Conservation (phyloP, 805 yeast genomes). For the Myxozyma melibiosi region DNA sequence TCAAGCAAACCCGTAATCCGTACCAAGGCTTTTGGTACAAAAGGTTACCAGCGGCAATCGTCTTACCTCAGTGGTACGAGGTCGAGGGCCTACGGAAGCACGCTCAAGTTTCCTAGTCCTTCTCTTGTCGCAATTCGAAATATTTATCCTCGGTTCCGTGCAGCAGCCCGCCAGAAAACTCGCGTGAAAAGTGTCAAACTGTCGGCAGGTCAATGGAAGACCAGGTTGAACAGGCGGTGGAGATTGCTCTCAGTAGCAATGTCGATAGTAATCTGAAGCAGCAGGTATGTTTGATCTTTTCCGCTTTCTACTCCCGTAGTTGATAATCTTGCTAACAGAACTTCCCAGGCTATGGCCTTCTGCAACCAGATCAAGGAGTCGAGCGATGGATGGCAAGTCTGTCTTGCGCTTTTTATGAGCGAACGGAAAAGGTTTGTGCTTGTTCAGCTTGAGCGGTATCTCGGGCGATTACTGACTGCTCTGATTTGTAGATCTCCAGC, state of each 20-base stretch:
- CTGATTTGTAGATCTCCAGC: constrained; percentile 51
- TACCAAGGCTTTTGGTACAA: too few species aligned
- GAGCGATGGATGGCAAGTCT: constrained; percentile 52
- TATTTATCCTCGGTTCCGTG: neutral
- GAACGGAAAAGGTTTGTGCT: constrained; percentile 37
- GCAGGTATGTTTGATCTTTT: constrained; percentile 45
- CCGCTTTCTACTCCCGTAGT: neutral
- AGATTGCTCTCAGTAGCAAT: constrained; percentile 72
- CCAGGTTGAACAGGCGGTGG: constrained; percentile 87
- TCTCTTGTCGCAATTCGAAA: neutral
- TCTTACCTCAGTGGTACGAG: too few species aligned
- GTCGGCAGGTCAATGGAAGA: constrained; percentile 41
- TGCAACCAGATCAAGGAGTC: constrained; percentile 49
- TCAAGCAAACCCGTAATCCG: too few species aligned
- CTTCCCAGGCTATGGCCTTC: constrained; percentile 47
- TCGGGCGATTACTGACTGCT: neutral
- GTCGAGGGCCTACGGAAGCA: too few species aligned
- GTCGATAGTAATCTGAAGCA: constrained; percentile 63
- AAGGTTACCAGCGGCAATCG: too few species aligned
- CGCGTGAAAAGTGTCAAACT: neutral
- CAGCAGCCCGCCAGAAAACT: neutral
- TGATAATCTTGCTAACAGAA: neutral
- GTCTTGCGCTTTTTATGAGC: constrained; percentile 47
- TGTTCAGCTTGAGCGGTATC: neutral
- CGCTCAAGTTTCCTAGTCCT: neutral